Percentiles rank a stretch among this genome's conserved stretches.
These are phyloP conservation scores for Microthlaspi erraticum DNA, from an alignment of 345 rosid genomes.

Conservation along the genomic window DNA sequence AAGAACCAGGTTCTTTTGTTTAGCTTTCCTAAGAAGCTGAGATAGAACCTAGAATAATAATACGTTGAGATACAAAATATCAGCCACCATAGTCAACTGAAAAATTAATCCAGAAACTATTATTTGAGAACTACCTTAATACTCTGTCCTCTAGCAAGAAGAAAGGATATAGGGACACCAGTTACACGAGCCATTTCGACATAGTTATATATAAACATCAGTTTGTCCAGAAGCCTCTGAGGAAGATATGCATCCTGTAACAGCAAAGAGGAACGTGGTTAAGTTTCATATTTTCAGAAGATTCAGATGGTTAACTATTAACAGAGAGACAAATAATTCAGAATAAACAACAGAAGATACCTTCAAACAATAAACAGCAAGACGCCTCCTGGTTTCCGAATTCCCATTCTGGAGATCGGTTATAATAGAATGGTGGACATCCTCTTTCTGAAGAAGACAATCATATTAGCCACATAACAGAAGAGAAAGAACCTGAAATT, in stretches of 20 bases:
- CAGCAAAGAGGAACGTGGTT: slow-evolving; percentile 32
- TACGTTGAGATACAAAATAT: slow-evolving; percentile 28
- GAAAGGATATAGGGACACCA: slow-evolving; percentile 96
- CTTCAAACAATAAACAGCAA: slow-evolving; percentile 98
- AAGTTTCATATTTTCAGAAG: slow-evolving; percentile 11
- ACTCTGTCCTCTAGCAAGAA: slow-evolving; percentile 98
- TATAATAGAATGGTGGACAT: slow-evolving; percentile 98
- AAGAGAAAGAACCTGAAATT: slow-evolving; percentile 14
- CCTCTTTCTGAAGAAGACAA: slow-evolving; percentile 76
- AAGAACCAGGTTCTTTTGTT: slow-evolving; percentile 80
- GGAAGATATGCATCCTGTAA: slow-evolving; percentile 99
- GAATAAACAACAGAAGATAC: slow-evolving; percentile 47
- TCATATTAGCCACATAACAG: slow-evolving; percentile 20
- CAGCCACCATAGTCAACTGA: slow-evolving; percentile 23
- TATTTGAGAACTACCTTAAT: slow-evolving; percentile 65
- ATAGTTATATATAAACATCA: slow-evolving; percentile 92
- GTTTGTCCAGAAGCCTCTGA: slow-evolving; percentile 91
- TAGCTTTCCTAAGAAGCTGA: slow-evolving; percentile 96
- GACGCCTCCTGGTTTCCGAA: slow-evolving; percentile 97
- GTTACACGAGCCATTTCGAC: slow-evolving; percentile 99
- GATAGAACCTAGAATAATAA: slow-evolving; percentile 80
- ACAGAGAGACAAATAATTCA: slow-evolving; percentile 1
- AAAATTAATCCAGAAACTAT: slow-evolving; percentile 20
- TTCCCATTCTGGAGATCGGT: slow-evolving; percentile 99
- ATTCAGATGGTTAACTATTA: slow-evolving; percentile 25